A percentile compares a stretch with the other conserved stretches of the same genome.
Evolutionary conservation across 148 eudicot species (phyloP).

Genomic region (Silene conica): DNA sequence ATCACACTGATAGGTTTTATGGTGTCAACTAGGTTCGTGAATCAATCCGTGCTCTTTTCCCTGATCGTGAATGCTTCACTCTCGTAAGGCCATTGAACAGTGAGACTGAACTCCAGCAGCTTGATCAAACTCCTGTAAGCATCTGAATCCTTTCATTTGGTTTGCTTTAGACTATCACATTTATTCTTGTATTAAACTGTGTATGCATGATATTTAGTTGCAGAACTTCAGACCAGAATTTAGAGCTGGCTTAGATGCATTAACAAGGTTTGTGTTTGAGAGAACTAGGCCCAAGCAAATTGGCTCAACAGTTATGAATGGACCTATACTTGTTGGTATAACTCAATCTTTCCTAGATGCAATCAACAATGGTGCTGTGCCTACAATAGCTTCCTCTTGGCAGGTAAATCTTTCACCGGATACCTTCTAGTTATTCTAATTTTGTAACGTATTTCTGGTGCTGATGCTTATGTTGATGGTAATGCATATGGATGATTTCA

Average conservation of each 20-base stretch:
- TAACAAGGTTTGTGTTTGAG: slow-evolving; percentile 86
- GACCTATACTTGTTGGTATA: slow-evolving; percentile 86
- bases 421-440: neutral
- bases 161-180: slow-evolving; percentile 10
- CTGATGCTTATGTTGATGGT: slow-evolving; percentile 11
- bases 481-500: slow-evolving; percentile 4
- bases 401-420: slow-evolving; percentile 43
- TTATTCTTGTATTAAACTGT: neutral
- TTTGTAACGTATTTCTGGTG: neutral
- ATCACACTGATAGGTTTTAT: slow-evolving; percentile 9
- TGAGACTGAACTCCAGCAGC: slow-evolving; percentile 82
- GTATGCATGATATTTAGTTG: slow-evolving; percentile 38
- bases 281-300: slow-evolving; percentile 94
- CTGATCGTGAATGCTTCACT: slow-evolving; percentile 91
- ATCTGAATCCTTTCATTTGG: slow-evolving; percentile 8
- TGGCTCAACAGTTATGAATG: slow-evolving; percentile 85
- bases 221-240: slow-evolving; percentile 88
- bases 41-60: slow-evolving; percentile 94
- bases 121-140: slow-evolving; percentile 81
- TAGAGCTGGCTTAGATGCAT: slow-evolving; percentile 80
- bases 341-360: slow-evolving; percentile 94
- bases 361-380: slow-evolving; percentile 91
- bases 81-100: slow-evolving; percentile 87
- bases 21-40: slow-evolving; percentile 65
- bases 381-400: slow-evolving; percentile 96